phyloP scores from a whole-genome alignment of 1,284 basidiomycete genomes.

The Ustilago cynodontis region DNA sequence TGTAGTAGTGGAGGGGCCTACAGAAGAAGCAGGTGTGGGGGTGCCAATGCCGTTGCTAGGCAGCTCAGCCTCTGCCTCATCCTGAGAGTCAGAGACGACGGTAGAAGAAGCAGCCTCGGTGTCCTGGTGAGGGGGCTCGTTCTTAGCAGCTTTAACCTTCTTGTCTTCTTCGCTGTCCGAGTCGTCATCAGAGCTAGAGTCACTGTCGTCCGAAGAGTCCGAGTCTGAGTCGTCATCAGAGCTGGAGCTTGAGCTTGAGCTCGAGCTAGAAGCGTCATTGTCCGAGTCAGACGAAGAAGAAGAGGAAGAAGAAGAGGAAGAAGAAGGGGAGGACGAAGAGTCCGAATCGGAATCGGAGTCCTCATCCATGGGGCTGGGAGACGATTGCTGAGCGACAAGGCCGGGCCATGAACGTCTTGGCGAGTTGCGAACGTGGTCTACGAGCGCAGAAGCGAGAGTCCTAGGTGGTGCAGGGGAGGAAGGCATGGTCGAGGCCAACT shows the following conservation, averaged over 20 bases:
- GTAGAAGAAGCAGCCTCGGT: constrained; percentile 38
- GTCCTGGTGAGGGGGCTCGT: constrained; percentile 34
- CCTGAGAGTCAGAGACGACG: constrained; percentile 43
- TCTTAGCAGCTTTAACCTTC: constrained; percentile 35
- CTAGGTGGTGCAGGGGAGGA: constrained; percentile 30
- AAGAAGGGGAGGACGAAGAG: constrained; percentile 2
- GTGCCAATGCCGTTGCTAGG: constrained; percentile 43
- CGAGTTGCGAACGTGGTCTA: constrained; percentile 47
- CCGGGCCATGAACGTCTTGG: constrained; percentile 46
- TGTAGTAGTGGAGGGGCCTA: not conserved
- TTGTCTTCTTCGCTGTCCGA: constrained; percentile 33
- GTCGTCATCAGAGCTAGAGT: constrained; percentile 16
- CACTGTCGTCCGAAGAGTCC: constrained; percentile 30
- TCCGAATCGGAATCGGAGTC: constrained; percentile 16
- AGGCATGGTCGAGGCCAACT: constrained; percentile 34
- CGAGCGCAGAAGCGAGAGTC: constrained; percentile 42
- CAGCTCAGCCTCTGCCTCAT: constrained; percentile 44
- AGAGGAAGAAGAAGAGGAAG: constrained; percentile 22
- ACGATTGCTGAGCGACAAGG: constrained; percentile 10
- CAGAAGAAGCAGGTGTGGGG: constrained; percentile 26
- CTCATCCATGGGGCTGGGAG: constrained; percentile 29
- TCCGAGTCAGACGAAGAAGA: constrained; percentile 26
- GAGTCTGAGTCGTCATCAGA: constrained; percentile 12
- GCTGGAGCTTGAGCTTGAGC: constrained; percentile 8
- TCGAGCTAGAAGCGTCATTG: not conserved